Evolutionary conservation across 108 stramenopile species (phyloP).

Genomic region (Skeletonema marinoi): DNA sequence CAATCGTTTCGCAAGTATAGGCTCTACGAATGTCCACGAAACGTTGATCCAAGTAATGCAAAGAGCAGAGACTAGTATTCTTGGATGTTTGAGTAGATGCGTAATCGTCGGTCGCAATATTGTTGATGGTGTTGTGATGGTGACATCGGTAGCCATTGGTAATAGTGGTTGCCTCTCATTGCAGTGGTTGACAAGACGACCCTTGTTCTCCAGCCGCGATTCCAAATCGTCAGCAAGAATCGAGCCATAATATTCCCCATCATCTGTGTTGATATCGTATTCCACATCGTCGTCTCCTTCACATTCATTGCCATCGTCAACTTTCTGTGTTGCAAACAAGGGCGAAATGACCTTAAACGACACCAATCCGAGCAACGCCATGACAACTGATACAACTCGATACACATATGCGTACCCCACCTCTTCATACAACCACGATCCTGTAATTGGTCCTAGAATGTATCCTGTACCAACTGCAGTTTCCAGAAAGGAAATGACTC

Average conservation of each 20-base stretch:
- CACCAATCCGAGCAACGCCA: conserved; percentile 19
- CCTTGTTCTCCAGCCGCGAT: not conserved
- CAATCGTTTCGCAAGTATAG: conserved; percentile 35
- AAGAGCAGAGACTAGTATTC: conserved; percentile 24
- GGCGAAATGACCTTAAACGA: conserved; percentile 26
- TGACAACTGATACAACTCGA: conserved; percentile 1
- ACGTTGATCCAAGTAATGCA: conserved; percentile 41
- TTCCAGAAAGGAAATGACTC: conserved; percentile 42
- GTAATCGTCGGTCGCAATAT: conserved; percentile 11
- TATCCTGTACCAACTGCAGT: conserved; percentile 35
- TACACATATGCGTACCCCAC: conserved; percentile 29
- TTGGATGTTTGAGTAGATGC: conserved; percentile 26
- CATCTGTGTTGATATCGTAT: not conserved
- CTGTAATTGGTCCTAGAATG: conserved; percentile 34
- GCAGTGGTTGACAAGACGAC: not conserved
- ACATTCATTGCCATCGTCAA: conserved; percentile 2
- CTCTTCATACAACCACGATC: conserved; percentile 32
- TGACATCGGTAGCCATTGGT: not conserved
- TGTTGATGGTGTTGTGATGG: not conserved
- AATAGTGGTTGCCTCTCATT: not conserved
- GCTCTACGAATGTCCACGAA: conserved; percentile 41
- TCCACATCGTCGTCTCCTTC: not conserved
- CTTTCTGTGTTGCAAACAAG: conserved; percentile 2
- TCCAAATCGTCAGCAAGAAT: not conserved
- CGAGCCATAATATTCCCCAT: not conserved